Conservation (phyloP, 805 yeast genomes). For the Candida succiphila region DNA sequence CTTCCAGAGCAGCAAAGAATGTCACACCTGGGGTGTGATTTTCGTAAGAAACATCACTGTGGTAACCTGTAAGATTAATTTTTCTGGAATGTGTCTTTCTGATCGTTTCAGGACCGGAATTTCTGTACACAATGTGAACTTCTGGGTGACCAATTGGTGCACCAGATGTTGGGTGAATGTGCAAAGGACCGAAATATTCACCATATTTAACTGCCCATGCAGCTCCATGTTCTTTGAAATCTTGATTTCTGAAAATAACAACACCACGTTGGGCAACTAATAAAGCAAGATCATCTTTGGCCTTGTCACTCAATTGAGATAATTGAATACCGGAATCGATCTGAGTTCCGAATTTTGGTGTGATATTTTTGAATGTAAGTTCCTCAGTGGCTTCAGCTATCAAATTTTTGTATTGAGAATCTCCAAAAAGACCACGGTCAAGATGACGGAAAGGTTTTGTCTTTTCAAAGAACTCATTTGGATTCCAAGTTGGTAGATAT, state of each 20-base stretch:
- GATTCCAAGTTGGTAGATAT: slow-evolving; percentile 66
- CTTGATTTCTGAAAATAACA: slow-evolving; percentile 49
- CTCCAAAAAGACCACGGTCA: slow-evolving; percentile 50
- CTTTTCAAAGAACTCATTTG: slow-evolving; percentile 39
- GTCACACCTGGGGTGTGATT: slow-evolving; percentile 61
- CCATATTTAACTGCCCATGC: slow-evolving; percentile 30
- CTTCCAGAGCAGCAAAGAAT: slow-evolving; percentile 47
- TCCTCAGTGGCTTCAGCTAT: slow-evolving; percentile 19
- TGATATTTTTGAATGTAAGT: slow-evolving; percentile 28
- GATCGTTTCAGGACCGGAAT: slow-evolving; percentile 25
- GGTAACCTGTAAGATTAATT: slow-evolving; percentile 39
- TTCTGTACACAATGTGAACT: slow-evolving; percentile 46
- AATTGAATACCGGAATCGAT: slow-evolving; percentile 41
- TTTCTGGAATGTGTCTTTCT: slow-evolving; percentile 22
- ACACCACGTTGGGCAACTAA: slow-evolving; percentile 59
- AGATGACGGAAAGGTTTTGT: slow-evolving; percentile 38
- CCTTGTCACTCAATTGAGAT: slow-evolving; percentile 36
- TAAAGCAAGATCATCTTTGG: slow-evolving; percentile 55
- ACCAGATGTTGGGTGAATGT: slow-evolving; percentile 62
- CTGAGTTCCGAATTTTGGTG: slow-evolving; percentile 63
- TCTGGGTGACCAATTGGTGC: slow-evolving; percentile 47
- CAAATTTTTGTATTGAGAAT: slow-evolving; percentile 36
- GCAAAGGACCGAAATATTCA: slow-evolving; percentile 52
- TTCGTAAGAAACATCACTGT: slow-evolving; percentile 65
- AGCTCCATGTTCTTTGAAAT: slow-evolving; percentile 32